Evolutionary conservation across 2,329 filamentous ascomycete species (phyloP).

Genomic region (Aureobasidium leucospermi): DNA sequence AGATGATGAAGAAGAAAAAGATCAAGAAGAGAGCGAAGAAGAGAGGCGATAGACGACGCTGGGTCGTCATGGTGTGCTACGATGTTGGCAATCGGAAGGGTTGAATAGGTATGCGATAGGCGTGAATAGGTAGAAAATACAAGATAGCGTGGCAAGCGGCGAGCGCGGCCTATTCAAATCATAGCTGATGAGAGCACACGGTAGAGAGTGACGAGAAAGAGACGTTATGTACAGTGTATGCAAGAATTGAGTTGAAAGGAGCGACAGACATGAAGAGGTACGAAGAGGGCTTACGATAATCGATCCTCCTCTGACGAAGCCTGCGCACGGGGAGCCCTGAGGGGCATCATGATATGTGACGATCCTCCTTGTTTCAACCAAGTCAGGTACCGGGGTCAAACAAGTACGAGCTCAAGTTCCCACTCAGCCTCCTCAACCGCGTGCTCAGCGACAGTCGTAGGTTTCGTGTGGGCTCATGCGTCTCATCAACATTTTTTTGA

Average conservation of each 20-base stretch:
- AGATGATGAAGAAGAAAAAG: conserved; percentile 29
- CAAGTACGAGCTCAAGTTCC: not conserved
- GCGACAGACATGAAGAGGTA: not conserved
- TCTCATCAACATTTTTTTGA: not conserved
- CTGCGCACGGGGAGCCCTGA: conserved; percentile 1
- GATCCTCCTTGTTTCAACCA: conserved; percentile 5
- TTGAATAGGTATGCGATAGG: not conserved
- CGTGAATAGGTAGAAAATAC: not conserved
- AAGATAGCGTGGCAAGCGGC: not conserved
- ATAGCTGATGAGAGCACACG: not conserved
- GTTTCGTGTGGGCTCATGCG: not conserved
- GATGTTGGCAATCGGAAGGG: not conserved
- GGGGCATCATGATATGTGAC: conserved; percentile 1
- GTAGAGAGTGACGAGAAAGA: not conserved
- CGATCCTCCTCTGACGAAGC: conserved; percentile 4
- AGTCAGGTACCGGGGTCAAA: not conserved
- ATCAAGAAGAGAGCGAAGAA: conserved; percentile 21
- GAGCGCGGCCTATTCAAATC: not conserved
- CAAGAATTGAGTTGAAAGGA: not conserved
- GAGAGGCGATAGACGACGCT: conserved; percentile 18
- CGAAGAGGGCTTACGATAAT: not conserved
- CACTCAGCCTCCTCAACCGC: not conserved
- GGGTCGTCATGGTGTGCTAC: not conserved
- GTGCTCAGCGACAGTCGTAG: not conserved
- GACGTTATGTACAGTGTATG: not conserved